A percentile compares a stretch with the other conserved stretches of the same genome.
These are phyloP conservation scores for Cryptosporidium sp. DNA, from an alignment of 169 alveolate species.

Conservation along the genomic window DNA sequence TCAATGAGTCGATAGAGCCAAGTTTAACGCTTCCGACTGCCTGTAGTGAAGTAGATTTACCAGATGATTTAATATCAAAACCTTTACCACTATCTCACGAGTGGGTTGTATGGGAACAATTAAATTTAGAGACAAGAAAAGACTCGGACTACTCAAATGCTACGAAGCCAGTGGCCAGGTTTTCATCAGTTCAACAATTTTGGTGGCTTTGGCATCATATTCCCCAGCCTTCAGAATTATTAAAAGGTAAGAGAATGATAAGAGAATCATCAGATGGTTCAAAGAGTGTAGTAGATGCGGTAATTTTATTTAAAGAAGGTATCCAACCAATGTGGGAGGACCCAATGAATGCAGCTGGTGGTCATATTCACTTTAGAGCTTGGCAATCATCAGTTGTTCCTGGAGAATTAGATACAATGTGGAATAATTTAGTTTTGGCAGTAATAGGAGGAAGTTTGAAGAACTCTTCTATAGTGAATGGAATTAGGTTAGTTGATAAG, in stretches of 20 bases:
- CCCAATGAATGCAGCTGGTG: constrained; percentile 86
- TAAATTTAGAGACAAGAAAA: constrained; percentile 80
- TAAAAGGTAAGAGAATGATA: constrained; percentile 73
- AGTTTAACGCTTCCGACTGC: constrained; percentile 21
- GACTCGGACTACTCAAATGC: constrained; percentile 84
- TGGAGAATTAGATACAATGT: constrained; percentile 83
- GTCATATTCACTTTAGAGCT: constrained; percentile 86
- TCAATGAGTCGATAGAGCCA: constrained; percentile 53
- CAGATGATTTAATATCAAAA: constrained; percentile 34
- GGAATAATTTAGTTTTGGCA: constrained; percentile 87
- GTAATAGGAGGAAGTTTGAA: constrained; percentile 84
- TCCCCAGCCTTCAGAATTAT: constrained; percentile 86
- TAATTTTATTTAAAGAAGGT: constrained; percentile 80
- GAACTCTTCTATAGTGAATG: constrained; percentile 82
- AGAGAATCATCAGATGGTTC: constrained; percentile 72
- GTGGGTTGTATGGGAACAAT: constrained; percentile 90
- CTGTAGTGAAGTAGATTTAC: constrained; percentile 39
- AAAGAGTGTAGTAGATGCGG: constrained; percentile 64
- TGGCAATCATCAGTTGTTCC: constrained; percentile 82
- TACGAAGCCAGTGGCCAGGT: constrained; percentile 87
- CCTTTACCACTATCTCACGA: constrained; percentile 83
- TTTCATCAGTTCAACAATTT: constrained; percentile 85
- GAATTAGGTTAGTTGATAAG: constrained; percentile 84
- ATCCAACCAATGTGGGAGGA: constrained; percentile 90
- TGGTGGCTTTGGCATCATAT: constrained; percentile 86